phyloP scores from a whole-genome alignment of 2,329 filamentous ascomycete genomes.

The Cylindrodendrum hubeiense region DNA sequence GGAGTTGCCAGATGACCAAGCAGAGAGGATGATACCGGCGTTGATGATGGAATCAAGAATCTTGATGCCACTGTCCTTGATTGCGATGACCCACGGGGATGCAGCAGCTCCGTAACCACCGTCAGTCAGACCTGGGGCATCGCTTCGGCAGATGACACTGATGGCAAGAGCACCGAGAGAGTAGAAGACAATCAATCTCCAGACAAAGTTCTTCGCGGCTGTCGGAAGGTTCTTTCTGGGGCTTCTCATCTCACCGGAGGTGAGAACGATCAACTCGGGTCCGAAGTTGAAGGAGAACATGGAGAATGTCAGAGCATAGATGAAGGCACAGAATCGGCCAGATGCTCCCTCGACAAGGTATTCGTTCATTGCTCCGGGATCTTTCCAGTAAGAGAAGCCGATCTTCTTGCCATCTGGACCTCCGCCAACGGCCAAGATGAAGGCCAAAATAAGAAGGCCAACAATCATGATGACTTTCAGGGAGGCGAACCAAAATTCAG shows the following conservation, averaged over 20 bases:
- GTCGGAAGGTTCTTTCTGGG: constrained; percentile 75
- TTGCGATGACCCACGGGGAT: constrained; percentile 68
- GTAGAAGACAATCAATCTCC: constrained; percentile 78
- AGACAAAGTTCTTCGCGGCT: constrained; percentile 80
- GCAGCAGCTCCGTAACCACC: constrained; percentile 21
- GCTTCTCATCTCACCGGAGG: constrained; percentile 75
- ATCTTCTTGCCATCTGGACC: constrained; percentile 77
- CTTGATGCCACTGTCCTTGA: constrained; percentile 56
- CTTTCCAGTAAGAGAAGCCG: constrained; percentile 73
- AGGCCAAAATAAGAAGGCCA: constrained; percentile 14
- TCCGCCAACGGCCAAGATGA: constrained; percentile 62
- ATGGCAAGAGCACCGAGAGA: constrained; percentile 76
- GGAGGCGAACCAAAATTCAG: constrained; percentile 25
- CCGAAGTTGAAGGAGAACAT: constrained; percentile 69
- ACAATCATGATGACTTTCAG: constrained; percentile 26
- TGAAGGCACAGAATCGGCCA: constrained; percentile 77
- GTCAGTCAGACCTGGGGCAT: constrained; percentile 21
- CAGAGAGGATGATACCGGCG: constrained; percentile 66
- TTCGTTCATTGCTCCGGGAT: constrained; percentile 75
- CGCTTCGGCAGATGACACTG: constrained; percentile 59
- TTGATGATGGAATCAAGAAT: constrained; percentile 62
- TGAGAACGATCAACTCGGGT: constrained; percentile 71
- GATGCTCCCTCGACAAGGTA: constrained; percentile 70
- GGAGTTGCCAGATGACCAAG: constrained; percentile 67
- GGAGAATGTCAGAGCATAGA: constrained; percentile 73